Percentiles rank a stretch among this genome's conserved stretches.
Conservation (phyloP, 352 stramenopile species). For the Phytophthora fragariaefolia region DNA sequence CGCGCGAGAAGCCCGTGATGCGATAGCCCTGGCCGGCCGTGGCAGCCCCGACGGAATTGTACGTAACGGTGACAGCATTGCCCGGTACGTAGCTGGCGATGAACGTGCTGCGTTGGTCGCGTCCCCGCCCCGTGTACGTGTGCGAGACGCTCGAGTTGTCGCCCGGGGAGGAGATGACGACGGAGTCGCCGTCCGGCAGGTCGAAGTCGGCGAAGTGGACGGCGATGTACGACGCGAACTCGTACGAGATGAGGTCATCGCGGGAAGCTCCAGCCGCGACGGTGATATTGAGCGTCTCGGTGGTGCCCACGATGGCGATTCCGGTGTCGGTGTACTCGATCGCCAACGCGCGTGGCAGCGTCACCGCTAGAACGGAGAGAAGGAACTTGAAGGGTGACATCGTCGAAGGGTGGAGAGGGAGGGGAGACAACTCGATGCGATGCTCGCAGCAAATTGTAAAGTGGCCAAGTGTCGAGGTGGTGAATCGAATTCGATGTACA, state of each 20-base stretch:
- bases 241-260: constrained; percentile 50
- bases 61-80: constrained; percentile 51
- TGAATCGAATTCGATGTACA: no score
- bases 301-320: constrained; percentile 47
- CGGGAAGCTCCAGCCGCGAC: constrained; percentile 34
- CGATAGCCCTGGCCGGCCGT: constrained; percentile 35
- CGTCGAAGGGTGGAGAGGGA: background rate
- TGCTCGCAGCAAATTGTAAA: constrained; percentile 34
- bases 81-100: constrained; percentile 52
- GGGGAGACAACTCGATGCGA: constrained; percentile 14
- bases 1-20: constrained; percentile 54
- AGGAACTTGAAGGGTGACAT: constrained; percentile 21
- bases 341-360: constrained; percentile 11
- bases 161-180: constrained; percentile 53
- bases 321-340: constrained; percentile 43
- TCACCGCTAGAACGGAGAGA: constrained; percentile 10
- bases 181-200: constrained; percentile 54
- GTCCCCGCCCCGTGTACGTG: constrained; percentile 48
- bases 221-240: constrained; percentile 58
- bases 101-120: constrained; percentile 47
- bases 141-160: constrained; percentile 26
- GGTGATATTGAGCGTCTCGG: constrained; percentile 35
- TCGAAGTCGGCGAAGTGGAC: constrained; percentile 63
- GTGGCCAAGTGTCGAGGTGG: no score
- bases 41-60: constrained; percentile 34